Evolutionary conservation across 2,329 filamentous ascomycete genomes (phyloP), one percentile per base, ranked within the genome.

Genomic region (Cytospora piceae): DNA sequence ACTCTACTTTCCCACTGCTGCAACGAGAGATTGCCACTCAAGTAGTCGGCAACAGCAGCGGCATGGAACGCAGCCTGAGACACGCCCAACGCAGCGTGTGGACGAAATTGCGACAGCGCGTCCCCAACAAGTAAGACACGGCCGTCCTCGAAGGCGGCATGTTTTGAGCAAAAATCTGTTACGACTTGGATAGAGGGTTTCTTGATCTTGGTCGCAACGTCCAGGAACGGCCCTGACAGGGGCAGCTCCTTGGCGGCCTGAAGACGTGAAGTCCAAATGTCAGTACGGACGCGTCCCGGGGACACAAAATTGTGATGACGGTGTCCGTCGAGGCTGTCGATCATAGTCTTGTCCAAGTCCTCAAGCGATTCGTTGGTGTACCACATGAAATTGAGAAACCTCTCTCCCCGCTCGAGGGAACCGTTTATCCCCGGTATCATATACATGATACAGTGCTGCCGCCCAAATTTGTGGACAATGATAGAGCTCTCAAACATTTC

Each of bases 51-150:
- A 42, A 24, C 22, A 9, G 12, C 20, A 3, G 42, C 15, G 1
- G 34, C n/a, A 15, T 57, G 55, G 6, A 27, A 57, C 4, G 55
- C 55, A 12, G 55, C 55, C 22, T 42, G 54, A n/a, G 55, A 17
- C 2, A 22, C 34, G 32, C 55, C 29, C 14, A 57, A 57, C 1
- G 55, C 55, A 5, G 55, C 29, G 7, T 57, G 55, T 1, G 55
- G 55, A 14, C 55, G 22, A 8, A 57, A 57, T 15, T 27, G 34
- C 0, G 55, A 57, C 20, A 57, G 12, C 9, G n/a, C 55, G 24
- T 57, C 55, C 3, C 55, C 55, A 4, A 57, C 7, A 24, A 42
- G 22, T 4, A 57, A 24, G 3, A 57, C 22, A 17, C 34, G 34
- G 6, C 55, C 55, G 12, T 42, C 34, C 14, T 57, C 55, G 22